Conservation (phyloP, 768 basidiomycete genomes). For the Butyriboletus loyo region DNA sequence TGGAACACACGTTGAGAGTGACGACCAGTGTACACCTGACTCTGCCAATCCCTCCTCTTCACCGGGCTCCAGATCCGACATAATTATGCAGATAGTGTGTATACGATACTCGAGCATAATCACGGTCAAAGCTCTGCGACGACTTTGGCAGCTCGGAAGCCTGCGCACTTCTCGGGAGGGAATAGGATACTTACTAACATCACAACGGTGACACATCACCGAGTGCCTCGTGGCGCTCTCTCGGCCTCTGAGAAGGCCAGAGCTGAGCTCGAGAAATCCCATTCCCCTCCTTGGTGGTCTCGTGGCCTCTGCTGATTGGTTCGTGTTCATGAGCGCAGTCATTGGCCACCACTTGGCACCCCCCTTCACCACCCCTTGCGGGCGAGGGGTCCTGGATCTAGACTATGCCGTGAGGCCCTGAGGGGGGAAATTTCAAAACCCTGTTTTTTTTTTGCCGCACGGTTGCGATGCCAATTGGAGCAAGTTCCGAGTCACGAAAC, state of each 20-base stretch:
- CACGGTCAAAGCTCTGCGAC: background rate
- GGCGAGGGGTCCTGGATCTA: background rate
- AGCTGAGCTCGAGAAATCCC: background rate
- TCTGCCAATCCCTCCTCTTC: too few relatives aligned
- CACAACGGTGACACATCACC: background rate
- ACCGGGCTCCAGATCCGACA: background rate
- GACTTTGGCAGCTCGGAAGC: background rate
- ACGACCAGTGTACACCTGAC: background rate
- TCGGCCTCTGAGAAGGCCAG: background rate
- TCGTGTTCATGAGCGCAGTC: background rate
- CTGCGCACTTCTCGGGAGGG: background rate
- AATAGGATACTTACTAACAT: background rate
- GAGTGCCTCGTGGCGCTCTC: slow-evolving; percentile 1
- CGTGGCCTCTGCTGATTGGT: background rate
- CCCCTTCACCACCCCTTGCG: too few relatives aligned
- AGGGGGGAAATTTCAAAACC: too few relatives aligned
- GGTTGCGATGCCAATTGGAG: background rate
- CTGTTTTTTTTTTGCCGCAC: background rate
- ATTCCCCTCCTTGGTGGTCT: background rate
- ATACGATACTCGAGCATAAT: background rate
- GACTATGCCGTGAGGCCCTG: background rate
- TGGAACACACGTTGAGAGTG: background rate
- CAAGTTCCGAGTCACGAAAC: background rate
- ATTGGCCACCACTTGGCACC: background rate
- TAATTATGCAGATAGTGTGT: background rate